phyloP scores from a whole-genome alignment of 2,329 filamentous ascomycete species.

The Pseudocercospora fuligena region DNA sequence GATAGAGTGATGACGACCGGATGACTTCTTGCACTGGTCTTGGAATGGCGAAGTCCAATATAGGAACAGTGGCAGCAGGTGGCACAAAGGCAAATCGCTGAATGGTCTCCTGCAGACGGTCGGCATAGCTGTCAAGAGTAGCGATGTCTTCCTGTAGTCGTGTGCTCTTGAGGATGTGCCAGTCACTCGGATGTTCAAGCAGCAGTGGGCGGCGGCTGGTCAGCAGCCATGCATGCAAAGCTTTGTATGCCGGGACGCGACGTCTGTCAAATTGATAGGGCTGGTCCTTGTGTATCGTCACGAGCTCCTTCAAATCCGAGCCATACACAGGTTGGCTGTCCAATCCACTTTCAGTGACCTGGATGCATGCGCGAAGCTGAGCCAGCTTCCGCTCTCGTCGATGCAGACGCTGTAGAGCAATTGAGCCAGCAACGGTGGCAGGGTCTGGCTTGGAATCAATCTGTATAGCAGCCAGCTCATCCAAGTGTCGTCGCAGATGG shows the following conservation, averaged over 20 bases:
- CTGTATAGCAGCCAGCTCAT: slow-evolving; percentile 27
- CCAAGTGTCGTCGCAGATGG: slow-evolving; percentile 29
- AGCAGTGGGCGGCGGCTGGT: slow-evolving; percentile 29
- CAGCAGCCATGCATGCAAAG: slow-evolving; percentile 30
- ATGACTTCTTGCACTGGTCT: slow-evolving; percentile 32
- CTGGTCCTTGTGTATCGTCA: slow-evolving; percentile 31
- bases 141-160: slow-evolving; percentile 47
- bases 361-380: slow-evolving; percentile 37
- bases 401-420: slow-evolving; percentile 34
- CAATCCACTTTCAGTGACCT: slow-evolving; percentile 30
- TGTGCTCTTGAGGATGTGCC: slow-evolving; percentile 28
- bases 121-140: slow-evolving; percentile 73
- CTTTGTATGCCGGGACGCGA: slow-evolving; percentile 17
- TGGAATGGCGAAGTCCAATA: slow-evolving; percentile 36
- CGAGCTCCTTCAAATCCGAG: slow-evolving; percentile 36
- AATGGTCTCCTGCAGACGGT: slow-evolving; percentile 73
- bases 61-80: slow-evolving; percentile 76
- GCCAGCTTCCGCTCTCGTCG: slow-evolving; percentile 32
- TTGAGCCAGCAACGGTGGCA: slow-evolving; percentile 32
- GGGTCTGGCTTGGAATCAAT: slow-evolving; percentile 31
- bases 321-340: slow-evolving; percentile 35
- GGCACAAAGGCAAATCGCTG: slow-evolving; percentile 92
- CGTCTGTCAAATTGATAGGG: slow-evolving; percentile 28
- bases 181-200: slow-evolving; percentile 37
- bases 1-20: slow-evolving; percentile 33